Base-by-base conservation (phyloP, 2,329 filamentous ascomycete species). In the Fusarium redolens region DNA sequence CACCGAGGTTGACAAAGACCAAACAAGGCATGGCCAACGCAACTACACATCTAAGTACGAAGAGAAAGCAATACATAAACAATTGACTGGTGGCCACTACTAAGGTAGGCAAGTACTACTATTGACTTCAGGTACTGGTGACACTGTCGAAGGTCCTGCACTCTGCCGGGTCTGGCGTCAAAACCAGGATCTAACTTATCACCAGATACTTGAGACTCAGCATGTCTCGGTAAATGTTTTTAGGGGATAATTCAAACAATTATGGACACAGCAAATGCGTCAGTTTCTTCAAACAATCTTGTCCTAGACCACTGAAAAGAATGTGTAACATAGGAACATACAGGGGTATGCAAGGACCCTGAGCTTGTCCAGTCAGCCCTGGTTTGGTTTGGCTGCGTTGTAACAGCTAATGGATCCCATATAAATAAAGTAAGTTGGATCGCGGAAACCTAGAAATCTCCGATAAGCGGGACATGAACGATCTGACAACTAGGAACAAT, bases 381-480 rank as follows among this genome's bases (percentile, higher is more conserved):
- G 65, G 67, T 64, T 63, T 38, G 35, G 28, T 28, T 51, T 35
- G 40, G 54, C 50, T 38, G 40, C 35, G 40, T 20, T 67, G 65
- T 31, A 52, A 61, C 61, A 66, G 25, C 30, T 61, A 31, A 52
- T 45, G 40, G 61, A 52, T 61, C 37, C 54, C 57, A 35, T 64
- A 54, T 11, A 33, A 35, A n/a, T 58, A 37, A 50, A 48, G 55
- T 50, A 54, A 6, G 50, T 48, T 35, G 31, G 40, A 47, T 58
- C 60, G 52, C 44, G 76, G 74, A 64, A 25, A 31, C 48, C 17
- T 51, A 31, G 22, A 77, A 77, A 77, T 77, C 71, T 68, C 75
- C 75, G 75, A 77, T 77, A 76, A 77, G 75, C 69, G 74, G 74
- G 63, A 63, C 41, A 52, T 17, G 57, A 43, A 25, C 44, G 66